Base-by-base conservation (phyloP, 73 alveolate species). In the Tetrahymena malaccensis region DNA sequence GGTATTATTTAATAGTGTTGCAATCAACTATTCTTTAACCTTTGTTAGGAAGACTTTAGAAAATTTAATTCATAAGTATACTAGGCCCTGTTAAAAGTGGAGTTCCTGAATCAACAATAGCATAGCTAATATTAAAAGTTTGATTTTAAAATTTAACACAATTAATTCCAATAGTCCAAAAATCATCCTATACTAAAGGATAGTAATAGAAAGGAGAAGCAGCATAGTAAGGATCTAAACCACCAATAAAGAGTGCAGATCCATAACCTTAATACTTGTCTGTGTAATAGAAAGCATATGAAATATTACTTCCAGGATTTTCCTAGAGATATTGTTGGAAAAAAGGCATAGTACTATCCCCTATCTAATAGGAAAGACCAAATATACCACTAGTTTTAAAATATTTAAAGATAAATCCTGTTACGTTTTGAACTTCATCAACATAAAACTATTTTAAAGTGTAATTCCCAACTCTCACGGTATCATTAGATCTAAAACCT, bases 41-140 rank as follows among this genome's bases (percentile, higher is more conserved):
- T 12, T 95, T 93, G 50, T 93, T 43, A 38, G 96, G 94, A 55
- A 97, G 93, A 37, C 93, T 95, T 37, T 95, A 94, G 94, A 97
- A 96, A 85, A 89, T 94, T 85, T 96, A 94, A 95, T 94, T 70
- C 89, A 70, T 70, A 70, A 70, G 37, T 35, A 56, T 56, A 13
- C 85, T 55, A 35, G 99, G 99, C 31, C 98, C 98, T 43, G 99
- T 96, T 83, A 98, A 70, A 25, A 98, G 96, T 0, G 99, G 95
- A 34, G 99, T 98, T 21, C 99, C 99, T 58, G 99, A 94, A 94
- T 98, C 99, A 10, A 98, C 96, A 50, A 97, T 98, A 35, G 94
- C 94, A 35, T 85, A 35, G 35, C 35, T 21, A 94, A 97, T 85
- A 94, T 96, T 93, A 98, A 98, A 44, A 94, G 96, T 25, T 85